Evolutionary conservation across 306 rosid species (phyloP).

Genomic region (Vicia villosa): DNA sequence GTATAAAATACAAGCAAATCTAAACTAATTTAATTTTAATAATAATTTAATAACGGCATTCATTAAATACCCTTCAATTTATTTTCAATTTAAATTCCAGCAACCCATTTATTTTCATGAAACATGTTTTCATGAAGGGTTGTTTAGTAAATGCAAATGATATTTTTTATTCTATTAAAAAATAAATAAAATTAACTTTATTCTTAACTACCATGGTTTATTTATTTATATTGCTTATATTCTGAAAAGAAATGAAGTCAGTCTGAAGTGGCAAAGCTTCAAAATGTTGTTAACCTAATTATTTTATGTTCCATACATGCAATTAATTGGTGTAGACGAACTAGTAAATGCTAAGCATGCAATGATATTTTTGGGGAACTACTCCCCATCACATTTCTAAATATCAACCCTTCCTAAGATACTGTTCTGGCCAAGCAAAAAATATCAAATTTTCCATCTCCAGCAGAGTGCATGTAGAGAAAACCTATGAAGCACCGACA

Average conservation of each 20-base stretch:
- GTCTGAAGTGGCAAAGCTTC: conserved; percentile 14
- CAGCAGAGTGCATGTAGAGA: too few relatives aligned
- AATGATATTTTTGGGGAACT: neutral
- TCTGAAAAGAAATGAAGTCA: neutral
- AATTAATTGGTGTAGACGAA: neutral
- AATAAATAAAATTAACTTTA: neutral
- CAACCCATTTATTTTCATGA: neutral
- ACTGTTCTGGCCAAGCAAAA: too few relatives aligned
- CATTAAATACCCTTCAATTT: neutral
- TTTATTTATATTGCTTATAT: neutral
- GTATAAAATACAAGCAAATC: neutral
- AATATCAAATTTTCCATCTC: too few relatives aligned
- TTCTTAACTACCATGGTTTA: neutral
- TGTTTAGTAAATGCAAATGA: neutral
- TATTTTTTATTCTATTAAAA: too few relatives aligned
- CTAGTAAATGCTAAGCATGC: conserved; percentile 10
- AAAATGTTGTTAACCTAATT: neutral
- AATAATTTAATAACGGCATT: too few relatives aligned
- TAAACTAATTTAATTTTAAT: neutral
- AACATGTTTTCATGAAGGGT: neutral
- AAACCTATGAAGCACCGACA: too few relatives aligned
- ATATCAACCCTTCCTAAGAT: too few relatives aligned
- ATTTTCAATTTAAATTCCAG: neutral
- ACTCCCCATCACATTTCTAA: too few relatives aligned
- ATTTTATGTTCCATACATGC: conserved; percentile 2